Evolutionary conservation across 1,284 basidiomycete species (phyloP).

Genomic region (Heterobasidion annosum): DNA sequence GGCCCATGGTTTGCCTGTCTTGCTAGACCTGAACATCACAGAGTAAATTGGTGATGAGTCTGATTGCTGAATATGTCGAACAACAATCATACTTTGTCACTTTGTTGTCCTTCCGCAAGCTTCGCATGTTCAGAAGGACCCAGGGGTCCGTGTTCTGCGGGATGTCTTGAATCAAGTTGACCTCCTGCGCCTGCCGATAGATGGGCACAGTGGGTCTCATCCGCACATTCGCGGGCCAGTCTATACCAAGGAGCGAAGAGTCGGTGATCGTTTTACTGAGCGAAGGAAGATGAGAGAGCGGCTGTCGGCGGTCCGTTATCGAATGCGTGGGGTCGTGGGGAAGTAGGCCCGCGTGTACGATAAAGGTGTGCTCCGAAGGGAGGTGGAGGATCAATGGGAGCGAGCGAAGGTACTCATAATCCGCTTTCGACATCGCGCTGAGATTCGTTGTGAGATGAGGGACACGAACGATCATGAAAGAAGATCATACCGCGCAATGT

Average conservation of each 20-base stretch:
- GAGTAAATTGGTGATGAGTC: background rate
- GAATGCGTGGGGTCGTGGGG: constrained; percentile 54
- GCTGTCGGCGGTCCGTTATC: constrained; percentile 45
- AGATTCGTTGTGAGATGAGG: background rate
- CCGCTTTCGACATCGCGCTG: constrained; percentile 42
- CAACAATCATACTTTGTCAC: constrained; percentile 34
- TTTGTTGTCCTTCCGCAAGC: constrained; percentile 42
- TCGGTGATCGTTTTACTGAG: background rate
- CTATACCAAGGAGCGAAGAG: background rate
- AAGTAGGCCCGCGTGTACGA: constrained; percentile 81
- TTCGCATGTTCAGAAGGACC: constrained; percentile 70
- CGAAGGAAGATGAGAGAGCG: constrained; percentile 51
- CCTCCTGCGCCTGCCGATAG: constrained; percentile 38
- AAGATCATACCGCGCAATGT: constrained; percentile 45
- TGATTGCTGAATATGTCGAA: no score
- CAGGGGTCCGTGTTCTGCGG: constrained; percentile 71
- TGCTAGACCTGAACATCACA: constrained; percentile 19
- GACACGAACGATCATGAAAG: background rate
- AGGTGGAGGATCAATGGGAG: constrained; percentile 71
- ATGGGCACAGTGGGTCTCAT: background rate
- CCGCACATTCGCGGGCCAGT: background rate
- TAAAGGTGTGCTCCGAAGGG: constrained; percentile 67
- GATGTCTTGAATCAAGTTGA: constrained; percentile 49
- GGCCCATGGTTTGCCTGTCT: constrained; percentile 64
- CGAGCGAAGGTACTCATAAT: constrained; percentile 61